Base-by-base conservation (phyloP, 768 basidiomycete species). In the Saitozyma sp. region DNA sequence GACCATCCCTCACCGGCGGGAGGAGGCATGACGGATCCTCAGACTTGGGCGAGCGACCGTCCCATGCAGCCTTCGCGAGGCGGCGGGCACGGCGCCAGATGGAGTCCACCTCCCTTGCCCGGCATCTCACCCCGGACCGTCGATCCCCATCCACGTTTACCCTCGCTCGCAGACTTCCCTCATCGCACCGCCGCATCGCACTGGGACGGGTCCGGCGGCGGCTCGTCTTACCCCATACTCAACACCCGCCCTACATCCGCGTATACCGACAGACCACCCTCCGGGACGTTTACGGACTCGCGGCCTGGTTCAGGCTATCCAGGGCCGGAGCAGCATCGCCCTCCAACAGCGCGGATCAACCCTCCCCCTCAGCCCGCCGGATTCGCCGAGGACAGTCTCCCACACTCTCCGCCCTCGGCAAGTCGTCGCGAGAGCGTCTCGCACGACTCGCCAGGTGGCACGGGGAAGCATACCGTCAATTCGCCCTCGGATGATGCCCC, bases 11-110 rank as follows among this genome's bases (percentile, higher is more conserved):
- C 59, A 42, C 59, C 45, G n/a, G 45, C 45, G n/a, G 45, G 56
- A 42, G 59, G 63, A 7, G 68, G 68, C 29, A 59, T 55, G 29
- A 70, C 68, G 8, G 68, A 70, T 62, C 68, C 68, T 11, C 62
- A 58, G 37, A 56, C 46, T 20, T 70, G 68, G 68, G 63, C 61
- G 9, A 60, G 53, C 19, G 59, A 60, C 9, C 40, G 59, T 4
- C 59, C 59, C 17, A 16, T n/a, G 54, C 38, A 37, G n/a, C 6
- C 46, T 38, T 41, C n/a, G 40, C 39, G 48, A 43, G 42, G 40
- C 40, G 50, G 53, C 16, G 29, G 42, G 56, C 40, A 56, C 55
- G 11, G 58, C 19, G 13, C 53, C 13, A 46, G 41, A 56, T 53
- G 52, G 50, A 58, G 57, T 56, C 19, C 41, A 48, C 40, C n/a